These are phyloP conservation scores for Micractinium sp. DNA, from an alignment of 139 green algal species.

Conservation along the genomic window DNA sequence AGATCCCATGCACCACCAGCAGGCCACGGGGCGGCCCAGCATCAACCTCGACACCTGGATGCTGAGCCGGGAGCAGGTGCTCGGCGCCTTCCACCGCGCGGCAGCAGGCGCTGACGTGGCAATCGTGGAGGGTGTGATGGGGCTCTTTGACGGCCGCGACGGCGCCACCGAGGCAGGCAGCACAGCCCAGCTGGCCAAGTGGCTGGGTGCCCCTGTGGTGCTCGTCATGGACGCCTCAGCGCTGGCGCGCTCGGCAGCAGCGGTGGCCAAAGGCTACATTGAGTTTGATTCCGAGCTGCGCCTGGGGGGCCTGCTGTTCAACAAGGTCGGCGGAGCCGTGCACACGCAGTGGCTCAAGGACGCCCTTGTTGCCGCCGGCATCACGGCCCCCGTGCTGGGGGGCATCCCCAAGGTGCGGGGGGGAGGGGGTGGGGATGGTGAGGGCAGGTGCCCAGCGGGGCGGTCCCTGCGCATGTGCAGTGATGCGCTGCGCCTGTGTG, in stretches of 20 bases:
- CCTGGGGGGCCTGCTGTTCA: constrained; percentile 84
- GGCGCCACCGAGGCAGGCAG: constrained; percentile 72
- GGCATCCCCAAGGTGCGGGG: constrained; percentile 65
- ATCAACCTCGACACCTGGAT: constrained; percentile 92
- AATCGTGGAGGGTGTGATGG: constrained; percentile 85
- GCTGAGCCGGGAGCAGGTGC: constrained; percentile 60
- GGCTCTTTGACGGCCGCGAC: constrained; percentile 82
- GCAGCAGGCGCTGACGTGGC: constrained; percentile 72
- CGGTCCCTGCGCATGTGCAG: background rate
- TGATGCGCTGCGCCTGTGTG: background rate
- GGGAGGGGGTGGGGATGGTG: too few relatives aligned
- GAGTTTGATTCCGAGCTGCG: constrained; percentile 73
- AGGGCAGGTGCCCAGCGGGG: background rate
- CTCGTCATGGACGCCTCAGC: constrained; percentile 84
- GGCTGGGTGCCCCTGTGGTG: constrained; percentile 81
- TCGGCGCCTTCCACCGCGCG: constrained; percentile 51
- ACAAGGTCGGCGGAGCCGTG: constrained; percentile 67
- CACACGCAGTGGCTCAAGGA: constrained; percentile 72
- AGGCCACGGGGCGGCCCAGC: constrained; percentile 71
- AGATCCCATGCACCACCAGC: constrained; percentile 75
- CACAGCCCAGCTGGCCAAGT: constrained; percentile 83
- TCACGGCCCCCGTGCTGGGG: constrained; percentile 70
- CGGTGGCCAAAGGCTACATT: constrained; percentile 64
- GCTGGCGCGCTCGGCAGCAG: constrained; percentile 65
- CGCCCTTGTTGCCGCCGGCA: constrained; percentile 53